phyloP scores from a whole-genome alignment of 1,284 basidiomycete genomes.

The Mycosarcoma maydis region DNA sequence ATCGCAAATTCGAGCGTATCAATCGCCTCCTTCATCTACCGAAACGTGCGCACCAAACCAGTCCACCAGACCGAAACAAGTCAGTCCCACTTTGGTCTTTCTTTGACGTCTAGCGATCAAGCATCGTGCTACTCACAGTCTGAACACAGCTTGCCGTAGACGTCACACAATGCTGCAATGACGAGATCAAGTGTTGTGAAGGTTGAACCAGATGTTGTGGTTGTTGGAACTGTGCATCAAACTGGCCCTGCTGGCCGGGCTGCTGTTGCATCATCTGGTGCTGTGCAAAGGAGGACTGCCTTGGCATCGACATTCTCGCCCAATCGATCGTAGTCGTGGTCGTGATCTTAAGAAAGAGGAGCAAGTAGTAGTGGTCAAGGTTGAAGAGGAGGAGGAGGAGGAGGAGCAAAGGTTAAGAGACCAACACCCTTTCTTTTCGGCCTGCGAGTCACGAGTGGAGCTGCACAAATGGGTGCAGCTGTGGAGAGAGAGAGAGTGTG shows the following conservation, averaged over 20 bases:
- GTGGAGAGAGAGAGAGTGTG: too few species aligned
- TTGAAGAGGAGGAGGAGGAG: too few species aligned
- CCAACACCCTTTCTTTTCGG: too few species aligned
- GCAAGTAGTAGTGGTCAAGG: constrained; percentile 1
- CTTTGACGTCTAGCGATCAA: too few species aligned
- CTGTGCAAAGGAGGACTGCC: constrained; percentile 30
- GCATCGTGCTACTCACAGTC: constrained; percentile 10
- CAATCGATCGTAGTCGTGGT: too few species aligned
- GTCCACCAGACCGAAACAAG: background rate
- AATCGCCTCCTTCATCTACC: constrained; percentile 39
- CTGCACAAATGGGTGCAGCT: too few species aligned
- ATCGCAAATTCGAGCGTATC: constrained; percentile 35
- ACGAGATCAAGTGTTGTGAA: constrained; percentile 34
- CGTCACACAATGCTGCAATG: constrained; percentile 33
- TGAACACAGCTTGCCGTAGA: constrained; percentile 35
- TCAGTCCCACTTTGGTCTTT: too few species aligned
- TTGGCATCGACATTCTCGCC: constrained; percentile 25
- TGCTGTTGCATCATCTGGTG: constrained; percentile 14
- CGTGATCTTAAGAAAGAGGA: background rate
- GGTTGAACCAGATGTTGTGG: constrained; percentile 35
- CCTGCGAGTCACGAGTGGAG: too few species aligned
- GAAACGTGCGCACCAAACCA: background rate
- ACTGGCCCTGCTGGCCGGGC: constrained; percentile 5
- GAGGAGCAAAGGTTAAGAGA: too few species aligned
- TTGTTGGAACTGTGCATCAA: constrained; percentile 16